Evolutionary conservation across 495 filamentous ascomycete genomes (phyloP), one percentile per base, ranked within the genome.

Genomic region (Neurospora sp.): DNA sequence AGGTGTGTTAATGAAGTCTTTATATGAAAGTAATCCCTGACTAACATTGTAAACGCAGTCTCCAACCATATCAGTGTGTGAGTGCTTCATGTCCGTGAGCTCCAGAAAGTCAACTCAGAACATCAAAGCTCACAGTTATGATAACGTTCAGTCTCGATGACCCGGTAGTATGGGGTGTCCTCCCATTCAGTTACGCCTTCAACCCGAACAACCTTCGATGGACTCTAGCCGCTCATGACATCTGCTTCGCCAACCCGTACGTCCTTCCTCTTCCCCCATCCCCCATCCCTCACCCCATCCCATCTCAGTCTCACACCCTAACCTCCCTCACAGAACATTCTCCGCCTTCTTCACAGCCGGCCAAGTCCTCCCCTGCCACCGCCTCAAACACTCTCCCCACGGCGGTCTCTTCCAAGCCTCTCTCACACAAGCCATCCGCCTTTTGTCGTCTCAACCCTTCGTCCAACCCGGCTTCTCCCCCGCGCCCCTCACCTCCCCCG

Each of bases 41-140:
- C 77, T 79, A 20, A 77, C 78, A 16, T 40, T 60, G 69, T 78
- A 31, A 20, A 41, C 77, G 20, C 20, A 97, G 96, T 98, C 10
- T 97, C 93, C 39, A 99, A 99, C 81, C 96, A 99, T 82, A 88
- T 93, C 75, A 94, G 93, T 84, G 91, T 99, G 96, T 98, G 93
- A 84, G 93, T 96, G 38, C 4, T 27, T 40, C 44, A 35, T 11
- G 11, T 31, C 46, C 20, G 82, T 77, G 78, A 83, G 23, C 16
- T 39, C 49, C 8, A 12, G 18, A 66, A 23, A 12, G 8, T 42
- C 23, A 40, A 60, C 44, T 31, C 39, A 69, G 23, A 71, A 9
- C 74, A 72, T 27, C 70, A 66, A 23, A 44, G 38, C 72, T 70
- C 71, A 71, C 31, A 70, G 42, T 4, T 38, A 20, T 42, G 18